These are phyloP conservation scores for Annulohypoxylon truncatum DNA, from an alignment of 2,329 filamentous ascomycete genomes.

Conservation along the genomic window DNA sequence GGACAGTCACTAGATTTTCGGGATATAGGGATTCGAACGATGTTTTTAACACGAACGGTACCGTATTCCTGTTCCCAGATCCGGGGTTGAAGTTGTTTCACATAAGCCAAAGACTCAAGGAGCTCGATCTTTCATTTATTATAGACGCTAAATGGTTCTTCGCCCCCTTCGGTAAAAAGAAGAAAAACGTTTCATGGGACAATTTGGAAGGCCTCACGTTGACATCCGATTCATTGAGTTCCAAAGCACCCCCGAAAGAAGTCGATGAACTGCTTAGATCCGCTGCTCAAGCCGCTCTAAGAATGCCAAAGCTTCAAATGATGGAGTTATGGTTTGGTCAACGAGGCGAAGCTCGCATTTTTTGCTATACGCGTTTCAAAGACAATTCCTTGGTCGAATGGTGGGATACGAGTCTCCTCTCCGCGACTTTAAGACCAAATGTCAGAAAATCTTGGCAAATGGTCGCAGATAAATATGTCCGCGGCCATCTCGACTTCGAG, in stretches of 20 bases:
- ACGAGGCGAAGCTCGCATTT: not conserved
- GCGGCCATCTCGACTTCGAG: not conserved
- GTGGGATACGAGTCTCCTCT: not conserved
- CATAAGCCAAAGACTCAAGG: not conserved
- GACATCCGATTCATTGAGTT: not conserved
- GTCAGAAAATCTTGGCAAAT: not conserved
- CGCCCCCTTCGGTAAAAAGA: not conserved
- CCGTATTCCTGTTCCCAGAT: too few relatives aligned
- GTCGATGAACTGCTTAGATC: not conserved
- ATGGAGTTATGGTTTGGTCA: conserved; percentile 6
- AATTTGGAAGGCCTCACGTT: not conserved
- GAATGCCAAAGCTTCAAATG: conserved; percentile 7
- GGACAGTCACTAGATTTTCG: not conserved
- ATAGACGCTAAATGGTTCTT: not conserved
- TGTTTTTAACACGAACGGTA: not conserved
- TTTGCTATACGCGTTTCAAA: not conserved
- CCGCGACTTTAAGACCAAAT: too few relatives aligned
- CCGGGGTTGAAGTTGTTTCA: not conserved
- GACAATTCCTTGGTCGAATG: not conserved
- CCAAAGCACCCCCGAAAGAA: not conserved
- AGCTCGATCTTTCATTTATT: not conserved
- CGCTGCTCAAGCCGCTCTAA: not conserved
- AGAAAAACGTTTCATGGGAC: not conserved
- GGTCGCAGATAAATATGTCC: not conserved
- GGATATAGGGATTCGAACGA: not conserved